phyloP scores from a whole-genome alignment of 805 yeast genomes.

The Candida nitratophila region DNA sequence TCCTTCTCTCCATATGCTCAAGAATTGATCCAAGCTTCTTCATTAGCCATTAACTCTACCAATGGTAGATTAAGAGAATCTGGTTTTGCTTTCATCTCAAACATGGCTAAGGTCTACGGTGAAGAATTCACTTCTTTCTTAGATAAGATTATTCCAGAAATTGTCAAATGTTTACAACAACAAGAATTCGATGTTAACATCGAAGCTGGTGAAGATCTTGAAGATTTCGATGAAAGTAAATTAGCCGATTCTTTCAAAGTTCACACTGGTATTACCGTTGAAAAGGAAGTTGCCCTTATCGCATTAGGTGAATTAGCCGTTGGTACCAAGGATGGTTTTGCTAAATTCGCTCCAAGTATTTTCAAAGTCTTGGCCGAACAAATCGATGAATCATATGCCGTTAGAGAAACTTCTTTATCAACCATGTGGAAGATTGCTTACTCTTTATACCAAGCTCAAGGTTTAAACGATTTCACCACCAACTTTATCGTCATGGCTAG shows the following conservation, averaged over 20 bases:
- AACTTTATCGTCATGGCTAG: conserved; percentile 62
- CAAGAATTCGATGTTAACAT: conserved; percentile 70
- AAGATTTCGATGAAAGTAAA: conserved; percentile 48
- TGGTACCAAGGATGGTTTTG: conserved; percentile 78
- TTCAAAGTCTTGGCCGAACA: conserved; percentile 59
- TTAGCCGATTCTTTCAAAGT: conserved; percentile 70
- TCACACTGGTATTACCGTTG: conserved; percentile 91
- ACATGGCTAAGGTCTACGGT: conserved; percentile 92
- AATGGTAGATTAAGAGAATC: conserved; percentile 88
- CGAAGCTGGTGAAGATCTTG: conserved; percentile 47
- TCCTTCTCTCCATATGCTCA: conserved; percentile 80
- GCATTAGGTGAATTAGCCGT: conserved; percentile 82
- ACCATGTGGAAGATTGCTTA: conserved; percentile 78
- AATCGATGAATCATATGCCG: conserved; percentile 81
- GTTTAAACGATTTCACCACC: conserved; percentile 51
- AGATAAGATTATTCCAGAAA: conserved; percentile 74
- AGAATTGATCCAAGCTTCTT: conserved; percentile 84
- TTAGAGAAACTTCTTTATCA: conserved; percentile 79
- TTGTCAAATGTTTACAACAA: conserved; percentile 77
- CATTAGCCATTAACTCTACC: conserved; percentile 66
- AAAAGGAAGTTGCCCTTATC: conserved; percentile 91
- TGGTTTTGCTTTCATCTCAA: conserved; percentile 87
- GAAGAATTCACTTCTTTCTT: conserved; percentile 83
- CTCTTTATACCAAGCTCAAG: conserved; percentile 53
- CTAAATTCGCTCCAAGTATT: conserved; percentile 67